Evolutionary conservation across 2,329 filamentous ascomycete species (phyloP).

Genomic region (Eutypella sp.): DNA sequence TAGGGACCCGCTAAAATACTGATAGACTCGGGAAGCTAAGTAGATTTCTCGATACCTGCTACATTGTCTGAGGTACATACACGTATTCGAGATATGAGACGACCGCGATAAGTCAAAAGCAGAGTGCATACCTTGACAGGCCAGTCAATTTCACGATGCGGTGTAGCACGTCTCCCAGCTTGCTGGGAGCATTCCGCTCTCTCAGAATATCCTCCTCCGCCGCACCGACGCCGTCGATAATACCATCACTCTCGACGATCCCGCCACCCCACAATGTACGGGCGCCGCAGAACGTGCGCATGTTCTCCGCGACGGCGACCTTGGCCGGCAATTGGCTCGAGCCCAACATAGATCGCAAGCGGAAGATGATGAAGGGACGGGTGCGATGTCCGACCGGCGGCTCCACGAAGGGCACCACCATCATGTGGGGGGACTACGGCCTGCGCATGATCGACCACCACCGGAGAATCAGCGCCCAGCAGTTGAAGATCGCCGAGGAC

Average conservation of each 20-base stretch:
- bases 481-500: slow-evolving; percentile 87
- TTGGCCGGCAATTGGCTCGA: slow-evolving; percentile 71
- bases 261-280: slow-evolving; percentile 27
- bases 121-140: slow-evolving; percentile 2
- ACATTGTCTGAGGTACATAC: too few species aligned
- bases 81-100: too few species aligned
- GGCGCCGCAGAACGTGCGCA: slow-evolving; percentile 45
- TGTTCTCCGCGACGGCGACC: slow-evolving; percentile 67
- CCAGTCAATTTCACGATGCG: slow-evolving; percentile 38
- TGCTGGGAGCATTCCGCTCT: slow-evolving; percentile 47
- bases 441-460: slow-evolving; percentile 91
- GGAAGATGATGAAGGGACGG: slow-evolving; percentile 87
- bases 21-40: too few species aligned
- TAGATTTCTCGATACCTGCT: too few species aligned
- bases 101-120: slow-evolving; percentile 1
- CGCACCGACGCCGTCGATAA: slow-evolving; percentile 32
- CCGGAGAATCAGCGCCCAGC: slow-evolving; percentile 78
- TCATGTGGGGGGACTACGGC: slow-evolving; percentile 95
- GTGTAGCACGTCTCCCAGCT: slow-evolving; percentile 36
- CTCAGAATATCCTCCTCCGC: slow-evolving; percentile 41
- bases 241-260: slow-evolving; percentile 23
- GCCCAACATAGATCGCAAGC: slow-evolving; percentile 69
- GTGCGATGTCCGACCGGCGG: slow-evolving; percentile 86
- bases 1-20: too few species aligned
- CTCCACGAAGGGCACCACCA: slow-evolving; percentile 85